These are phyloP conservation scores for Fusarium cicatricum DNA, from an alignment of 2,329 filamentous ascomycete genomes.

Conservation along the genomic window DNA sequence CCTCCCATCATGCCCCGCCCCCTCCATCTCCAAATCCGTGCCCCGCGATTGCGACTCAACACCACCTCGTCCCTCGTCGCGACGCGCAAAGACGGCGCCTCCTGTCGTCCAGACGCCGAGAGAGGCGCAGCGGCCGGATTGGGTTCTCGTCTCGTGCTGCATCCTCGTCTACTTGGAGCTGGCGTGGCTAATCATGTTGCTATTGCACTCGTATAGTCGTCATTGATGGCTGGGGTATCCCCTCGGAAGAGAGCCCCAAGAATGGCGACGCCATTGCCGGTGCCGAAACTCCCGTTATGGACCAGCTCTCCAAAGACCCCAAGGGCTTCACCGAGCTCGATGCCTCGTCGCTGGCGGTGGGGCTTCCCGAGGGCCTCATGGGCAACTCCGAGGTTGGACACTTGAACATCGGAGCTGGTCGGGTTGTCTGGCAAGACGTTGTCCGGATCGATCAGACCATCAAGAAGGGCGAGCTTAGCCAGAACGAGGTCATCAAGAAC, in stretches of 20 bases:
- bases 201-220: constrained; percentile 75
- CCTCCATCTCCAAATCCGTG: constrained; percentile 38
- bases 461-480: constrained; percentile 82
- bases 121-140: constrained; percentile 41
- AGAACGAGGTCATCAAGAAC: constrained; percentile 78
- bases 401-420: constrained; percentile 96
- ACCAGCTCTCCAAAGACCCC: constrained; percentile 81
- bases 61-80: constrained; percentile 25
- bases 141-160: constrained; percentile 58
- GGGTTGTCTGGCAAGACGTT: constrained; percentile 98
- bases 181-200: constrained; percentile 66
- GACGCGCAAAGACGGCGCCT: constrained; percentile 35
- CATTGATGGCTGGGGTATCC: constrained; percentile 98
- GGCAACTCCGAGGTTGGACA: constrained; percentile 99
- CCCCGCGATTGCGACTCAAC: constrained; percentile 30
- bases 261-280: constrained; percentile 95
- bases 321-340: constrained; percentile 93
- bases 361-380: constrained; percentile 96
- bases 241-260: constrained; percentile 80
- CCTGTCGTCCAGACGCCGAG: constrained; percentile 18
- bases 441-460: constrained; percentile 95
- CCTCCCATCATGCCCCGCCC: constrained; percentile 42
- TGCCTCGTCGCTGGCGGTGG: constrained; percentile 94
- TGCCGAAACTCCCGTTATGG: constrained; percentile 94
- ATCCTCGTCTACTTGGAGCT: constrained; percentile 65